Percentiles rank a stretch among this genome's conserved stretches.
These are phyloP conservation scores for Podospora sp. DNA, from an alignment of 495 filamentous ascomycete species.

Conservation along the genomic window DNA sequence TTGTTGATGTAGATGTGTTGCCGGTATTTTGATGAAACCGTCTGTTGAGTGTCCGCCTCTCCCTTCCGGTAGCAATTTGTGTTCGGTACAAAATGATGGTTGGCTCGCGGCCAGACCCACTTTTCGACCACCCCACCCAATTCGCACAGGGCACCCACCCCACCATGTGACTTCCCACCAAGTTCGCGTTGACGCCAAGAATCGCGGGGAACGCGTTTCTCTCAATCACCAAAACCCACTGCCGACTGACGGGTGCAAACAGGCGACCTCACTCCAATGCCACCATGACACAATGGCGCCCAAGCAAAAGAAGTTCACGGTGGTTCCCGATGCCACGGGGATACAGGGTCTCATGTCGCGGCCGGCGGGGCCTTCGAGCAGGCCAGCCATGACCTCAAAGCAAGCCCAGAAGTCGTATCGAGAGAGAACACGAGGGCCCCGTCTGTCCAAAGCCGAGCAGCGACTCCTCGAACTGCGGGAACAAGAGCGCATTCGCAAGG, in stretches of 20 bases:
- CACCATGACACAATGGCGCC: slow-evolving; percentile 26
- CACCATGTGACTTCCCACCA: slow-evolving; percentile 19
- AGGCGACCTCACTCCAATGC: background rate
- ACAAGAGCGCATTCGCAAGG: slow-evolving; percentile 47
- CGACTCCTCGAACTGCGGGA: slow-evolving; percentile 46
- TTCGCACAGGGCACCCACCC: background rate
- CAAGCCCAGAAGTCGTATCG: slow-evolving; percentile 46
- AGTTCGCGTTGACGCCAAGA: slow-evolving; percentile 4
- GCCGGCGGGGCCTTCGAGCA: slow-evolving; percentile 2
- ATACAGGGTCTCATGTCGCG: slow-evolving; percentile 29
- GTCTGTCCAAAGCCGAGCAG: slow-evolving; percentile 45
- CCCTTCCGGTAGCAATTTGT: too few relatives aligned
- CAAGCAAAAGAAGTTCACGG: slow-evolving; percentile 30
- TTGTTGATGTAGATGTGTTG: slow-evolving; percentile 7
- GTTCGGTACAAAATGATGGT: too few relatives aligned
- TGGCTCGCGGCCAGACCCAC: too few relatives aligned
- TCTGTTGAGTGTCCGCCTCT: too few relatives aligned
- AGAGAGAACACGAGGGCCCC: slow-evolving; percentile 36
- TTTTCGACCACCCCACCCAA: too few relatives aligned
- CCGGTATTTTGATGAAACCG: background rate
- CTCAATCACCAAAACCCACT: background rate
- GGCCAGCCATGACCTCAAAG: slow-evolving; percentile 50
- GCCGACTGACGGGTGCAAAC: background rate
- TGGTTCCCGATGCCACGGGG: slow-evolving; percentile 31
- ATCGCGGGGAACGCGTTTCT: background rate